A percentile compares a stretch with the other conserved stretches of the same genome.
These are phyloP conservation scores for Asparagopsis taxiformis DNA, from an alignment of 31 red algal genomes.

Conservation along the genomic window DNA sequence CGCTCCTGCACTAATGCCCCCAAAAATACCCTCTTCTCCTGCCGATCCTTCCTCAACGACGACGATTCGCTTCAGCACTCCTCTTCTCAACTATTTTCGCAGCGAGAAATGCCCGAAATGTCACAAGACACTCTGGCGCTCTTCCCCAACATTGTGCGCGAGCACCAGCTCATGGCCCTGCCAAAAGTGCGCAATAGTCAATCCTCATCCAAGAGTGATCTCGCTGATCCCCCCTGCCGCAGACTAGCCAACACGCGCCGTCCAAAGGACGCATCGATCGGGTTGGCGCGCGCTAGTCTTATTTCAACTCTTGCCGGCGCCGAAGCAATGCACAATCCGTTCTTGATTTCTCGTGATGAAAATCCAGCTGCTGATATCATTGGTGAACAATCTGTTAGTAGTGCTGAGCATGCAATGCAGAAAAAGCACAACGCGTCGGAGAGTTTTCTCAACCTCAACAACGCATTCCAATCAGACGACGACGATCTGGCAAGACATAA, in stretches of 20 bases:
- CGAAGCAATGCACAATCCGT: conserved; percentile 43
- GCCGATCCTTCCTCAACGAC: neutral
- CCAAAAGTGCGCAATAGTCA: neutral
- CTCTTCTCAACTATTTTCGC: neutral
- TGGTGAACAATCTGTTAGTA: neutral
- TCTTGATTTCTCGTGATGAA: conserved; percentile 2
- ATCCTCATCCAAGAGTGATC: neutral
- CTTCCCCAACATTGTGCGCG: conserved; percentile 57
- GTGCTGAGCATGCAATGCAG: neutral
- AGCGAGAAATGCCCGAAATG: conserved; percentile 55
- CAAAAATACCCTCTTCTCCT: neutral
- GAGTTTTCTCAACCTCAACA: conserved; percentile 41
- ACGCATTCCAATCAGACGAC: neutral
- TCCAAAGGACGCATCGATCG: neutral
- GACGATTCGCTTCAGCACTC: neutral
- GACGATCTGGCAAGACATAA: neutral
- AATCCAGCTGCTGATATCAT: neutral
- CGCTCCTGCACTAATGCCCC: neutral
- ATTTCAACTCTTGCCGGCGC: conserved; percentile 52
- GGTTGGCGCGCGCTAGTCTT: conserved; percentile 43
- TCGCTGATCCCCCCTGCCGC: neutral
- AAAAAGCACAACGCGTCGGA: conserved; percentile 35
- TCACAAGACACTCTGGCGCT: conserved; percentile 70
- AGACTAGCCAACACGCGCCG: too few species aligned
- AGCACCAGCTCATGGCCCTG: conserved; percentile 15